Evolutionary conservation across 164 flowering plant species (phyloP).

Genomic region (Stephania japonica): DNA sequence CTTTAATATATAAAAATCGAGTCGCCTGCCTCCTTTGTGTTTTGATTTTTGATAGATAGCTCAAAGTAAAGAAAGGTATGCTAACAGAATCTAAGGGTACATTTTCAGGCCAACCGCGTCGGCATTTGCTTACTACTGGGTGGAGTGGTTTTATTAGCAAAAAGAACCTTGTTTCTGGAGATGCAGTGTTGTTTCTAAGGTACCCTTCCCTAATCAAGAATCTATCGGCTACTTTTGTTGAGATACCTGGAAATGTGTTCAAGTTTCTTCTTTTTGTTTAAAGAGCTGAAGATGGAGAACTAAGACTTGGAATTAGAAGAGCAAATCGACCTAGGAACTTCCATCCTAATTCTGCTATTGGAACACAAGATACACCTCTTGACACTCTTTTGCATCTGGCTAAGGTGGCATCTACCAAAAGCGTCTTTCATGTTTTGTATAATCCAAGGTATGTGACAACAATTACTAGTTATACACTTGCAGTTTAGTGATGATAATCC

Average conservation of each 20-base stretch:
- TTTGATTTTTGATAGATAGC: no score
- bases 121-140: conserved; percentile 94
- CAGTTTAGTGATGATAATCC: not conserved
- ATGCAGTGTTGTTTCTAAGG: conserved; percentile 35
- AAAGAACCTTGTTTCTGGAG: conserved; percentile 69
- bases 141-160: conserved; percentile 91
- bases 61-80: not conserved
- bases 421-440: conserved; percentile 65
- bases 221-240: conserved; percentile 6
- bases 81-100: not conserved
- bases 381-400: conserved; percentile 58
- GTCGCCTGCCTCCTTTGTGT: no score
- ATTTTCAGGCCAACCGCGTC: conserved; percentile 84
- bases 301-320: conserved; percentile 84
- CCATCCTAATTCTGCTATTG: conserved; percentile 49
- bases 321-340: conserved; percentile 62
- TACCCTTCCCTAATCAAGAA: not conserved
- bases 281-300: conserved; percentile 84
- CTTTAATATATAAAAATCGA: not conserved
- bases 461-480: not conserved
- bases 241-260: not conserved
- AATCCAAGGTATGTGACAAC: conserved; percentile 66
- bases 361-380: conserved; percentile 41
- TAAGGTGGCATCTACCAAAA: conserved; percentile 63
- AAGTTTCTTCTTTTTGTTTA: conserved; percentile 9